Conservation (phyloP, 148 eudicot species). For the Rhododendron williamsianum region DNA sequence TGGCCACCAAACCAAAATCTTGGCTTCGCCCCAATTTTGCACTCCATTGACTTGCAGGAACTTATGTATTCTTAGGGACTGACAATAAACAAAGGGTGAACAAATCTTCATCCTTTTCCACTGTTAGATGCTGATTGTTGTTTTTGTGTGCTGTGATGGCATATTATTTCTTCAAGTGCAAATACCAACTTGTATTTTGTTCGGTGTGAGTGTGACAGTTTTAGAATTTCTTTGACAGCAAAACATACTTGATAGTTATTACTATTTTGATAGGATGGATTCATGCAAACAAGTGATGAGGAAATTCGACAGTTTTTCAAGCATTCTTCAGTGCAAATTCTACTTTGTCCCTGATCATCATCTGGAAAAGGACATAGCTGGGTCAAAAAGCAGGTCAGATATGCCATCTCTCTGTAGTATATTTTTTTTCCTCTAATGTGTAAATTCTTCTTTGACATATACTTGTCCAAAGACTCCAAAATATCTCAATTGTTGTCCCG, state of each 20-base stretch:
- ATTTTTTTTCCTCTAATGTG: neutral
- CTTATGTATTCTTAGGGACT: no score
- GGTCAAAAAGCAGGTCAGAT: constrained; percentile 36
- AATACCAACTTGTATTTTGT: neutral
- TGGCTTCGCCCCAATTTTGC: no score
- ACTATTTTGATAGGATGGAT: constrained; percentile 47
- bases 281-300: constrained; percentile 68
- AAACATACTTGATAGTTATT: neutral
- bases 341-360: constrained; percentile 63
- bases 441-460: neutral
- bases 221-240: neutral
- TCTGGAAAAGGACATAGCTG: constrained; percentile 56
- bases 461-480: neutral
- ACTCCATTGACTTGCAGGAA: no score
- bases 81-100: no score
- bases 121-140: neutral
- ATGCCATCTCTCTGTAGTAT: neutral
- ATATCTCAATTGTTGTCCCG: no score
- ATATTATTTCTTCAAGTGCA: neutral
- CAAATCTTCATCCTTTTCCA: no score
- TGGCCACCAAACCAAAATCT: neutral
- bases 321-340: constrained; percentile 71
- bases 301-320: constrained; percentile 69
- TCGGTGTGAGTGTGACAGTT: neutral
- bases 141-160: neutral